Base-by-base conservation (phyloP, 2,329 filamentous ascomycete species). In the Pseudocercospora macadamiae region DNA sequence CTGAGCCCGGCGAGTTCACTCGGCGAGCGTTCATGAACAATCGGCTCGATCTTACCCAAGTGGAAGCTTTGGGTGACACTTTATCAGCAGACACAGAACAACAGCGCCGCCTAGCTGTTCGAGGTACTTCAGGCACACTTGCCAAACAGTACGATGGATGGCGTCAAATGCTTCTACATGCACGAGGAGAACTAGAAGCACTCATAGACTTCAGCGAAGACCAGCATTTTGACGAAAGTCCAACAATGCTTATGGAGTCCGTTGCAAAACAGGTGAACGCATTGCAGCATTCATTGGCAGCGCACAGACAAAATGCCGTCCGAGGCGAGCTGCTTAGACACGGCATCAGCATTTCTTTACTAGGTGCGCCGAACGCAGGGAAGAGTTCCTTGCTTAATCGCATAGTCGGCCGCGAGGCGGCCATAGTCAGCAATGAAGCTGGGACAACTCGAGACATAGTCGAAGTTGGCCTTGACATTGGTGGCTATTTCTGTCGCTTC, bases 181-280 rank as follows among this genome's bases (percentile, higher is more conserved):
- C 93, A 8, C 86, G 95, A 1, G 95, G 91, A 8, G 93, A 97
- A 76, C 82, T 99, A 36, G 95, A 99, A 75, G 95, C 95, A 0
- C 77, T 99, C 66, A 97, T 99, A 62, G 95, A 99, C 75, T 99
- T 99, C 73, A 89, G 91, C 1, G 95, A 99, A 73, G 95, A 97
- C 70, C 93, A 99, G 75, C 90, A 97, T 77, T 96, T 99, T 70
- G 93, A 97, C 66, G 92, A 96, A 74, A 88, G 90, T 2, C 89
- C 91, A 0, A 77, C 82, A 0, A 83, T 89, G 55, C 80, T 97
- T 19, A 82, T 96, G 44, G 73, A 71, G 0, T 91, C 87, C 49
- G 90, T 97, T 26, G 83, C 86, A 1, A 66, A 65, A 0, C 86
- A 92, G 69, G 84, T 96, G 2, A 71, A 74, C 1, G 73, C 70